Evolutionary conservation across 495 filamentous ascomycete genomes (phyloP), one percentile per base, ranked within the genome.

Genomic region (Penicillium dipodomyicola): DNA sequence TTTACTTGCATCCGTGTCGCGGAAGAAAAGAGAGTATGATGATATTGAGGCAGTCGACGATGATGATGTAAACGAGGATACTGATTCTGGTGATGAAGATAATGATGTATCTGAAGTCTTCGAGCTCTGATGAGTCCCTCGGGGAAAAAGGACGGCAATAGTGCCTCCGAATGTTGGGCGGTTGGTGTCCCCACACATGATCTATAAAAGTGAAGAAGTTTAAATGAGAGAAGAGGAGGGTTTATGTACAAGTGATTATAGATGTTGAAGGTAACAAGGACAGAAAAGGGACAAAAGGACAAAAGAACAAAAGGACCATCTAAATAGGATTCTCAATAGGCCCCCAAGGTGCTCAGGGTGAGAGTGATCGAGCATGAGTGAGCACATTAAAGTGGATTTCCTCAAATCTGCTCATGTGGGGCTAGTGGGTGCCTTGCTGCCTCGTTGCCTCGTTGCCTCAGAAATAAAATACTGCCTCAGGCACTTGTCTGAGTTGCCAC

Each of bases 21-120:
- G 62, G 61, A 76, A 76, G 52, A 68, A 70, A 14, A 76, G 63
- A 5, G 67, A 67, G 57, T 73, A 76, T 49, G 68, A 67, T 32
- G 61, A 69, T 35, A 61, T 57, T n/a, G 50, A 53, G 2, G 55
- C 57, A 1, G 39, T 32, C 39, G 62, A 61, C 10, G 56, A 59
- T 9, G 60, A 61, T 17, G 60, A 39, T 19, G 65, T 7, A 22
- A 54, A 60, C 1, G 64, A 65, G 11, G 52, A 45, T 6, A 67
- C 22, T 3, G 69, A 65, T 39, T 59, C 52, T n/a, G 49, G 67
- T 17, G 61, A 74, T 40, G 60, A 73, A 37, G 65, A 72, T 23
- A 63, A 65, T 35, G 65, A 75, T 59, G 27, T 42, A 47, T 54
- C 67, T 49, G 50, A 59, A 43, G 46, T 33, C 14, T 22, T 52